These are phyloP conservation scores for Zymoseptoria tritici DNA, from an alignment of 2,329 filamentous ascomycete species.

Conservation along the genomic window DNA sequence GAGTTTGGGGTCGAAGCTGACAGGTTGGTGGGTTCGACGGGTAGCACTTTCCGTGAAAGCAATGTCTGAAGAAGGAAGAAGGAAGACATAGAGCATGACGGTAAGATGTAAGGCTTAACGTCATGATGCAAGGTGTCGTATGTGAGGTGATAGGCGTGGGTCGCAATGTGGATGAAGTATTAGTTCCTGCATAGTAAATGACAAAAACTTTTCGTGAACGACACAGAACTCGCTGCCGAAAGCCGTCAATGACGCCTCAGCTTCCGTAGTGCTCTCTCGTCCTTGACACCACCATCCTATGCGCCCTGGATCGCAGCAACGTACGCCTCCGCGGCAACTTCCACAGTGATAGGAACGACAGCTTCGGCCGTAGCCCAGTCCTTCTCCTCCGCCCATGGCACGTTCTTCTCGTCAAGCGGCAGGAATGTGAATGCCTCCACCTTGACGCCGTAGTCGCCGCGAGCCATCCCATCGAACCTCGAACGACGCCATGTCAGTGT, in stretches of 20 bases:
- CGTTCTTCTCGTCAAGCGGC: neutral
- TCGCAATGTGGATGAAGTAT: too few species aligned
- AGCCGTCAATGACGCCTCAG: neutral
- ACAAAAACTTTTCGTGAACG: too few species aligned
- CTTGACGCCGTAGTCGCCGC: neutral
- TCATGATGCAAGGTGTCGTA: too few species aligned
- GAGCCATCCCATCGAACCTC: neutral
- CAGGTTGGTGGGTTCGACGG: too few species aligned
- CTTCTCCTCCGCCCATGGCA: neutral
- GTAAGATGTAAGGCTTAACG: too few species aligned
- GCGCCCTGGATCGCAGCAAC: neutral
- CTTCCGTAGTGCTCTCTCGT: neutral
- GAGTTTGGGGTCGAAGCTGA: neutral
- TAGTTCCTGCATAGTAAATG: too few species aligned
- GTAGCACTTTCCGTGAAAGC: too few species aligned
- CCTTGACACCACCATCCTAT: neutral
- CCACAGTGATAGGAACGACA: neutral
- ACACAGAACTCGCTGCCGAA: neutral
- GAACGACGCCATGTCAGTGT: neutral
- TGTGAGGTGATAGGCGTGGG: too few species aligned
- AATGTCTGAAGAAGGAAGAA: too few species aligned
- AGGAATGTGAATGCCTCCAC: neutral
- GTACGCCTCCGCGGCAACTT: neutral
- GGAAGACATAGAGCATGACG: too few species aligned
- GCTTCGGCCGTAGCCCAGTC: neutral